Evolutionary conservation across 139 green algal genomes (phyloP), one percentile per base, ranked within the genome.

Genomic region (Volvox africanus): DNA sequence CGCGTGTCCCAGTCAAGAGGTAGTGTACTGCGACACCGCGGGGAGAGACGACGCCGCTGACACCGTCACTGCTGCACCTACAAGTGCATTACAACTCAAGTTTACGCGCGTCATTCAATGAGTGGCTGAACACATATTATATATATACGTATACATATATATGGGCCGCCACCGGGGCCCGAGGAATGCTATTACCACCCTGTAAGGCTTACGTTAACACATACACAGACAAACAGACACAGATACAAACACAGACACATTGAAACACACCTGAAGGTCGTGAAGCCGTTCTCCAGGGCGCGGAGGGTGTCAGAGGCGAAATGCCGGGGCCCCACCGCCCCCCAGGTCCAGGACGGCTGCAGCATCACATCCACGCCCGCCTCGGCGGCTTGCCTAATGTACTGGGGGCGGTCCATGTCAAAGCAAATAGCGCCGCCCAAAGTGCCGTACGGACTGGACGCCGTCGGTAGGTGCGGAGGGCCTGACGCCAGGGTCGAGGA

Each of bases 281-380:
- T 93, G 83, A 93, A 80, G 18, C 93, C 93, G 85, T 92, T 91
- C 87, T 95, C 93, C 28, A 93, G 44, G 28, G 93, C 88, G 5
- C 93, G 83, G 62, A 95, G 75, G 61, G 76, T 37, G 83, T 93
- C 89, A 36, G 37, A 73, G n/a, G 44, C 67, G 17, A 93, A 91
- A 61, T 93, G 86, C 69, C 89, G 22, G 21, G 77, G 83, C 50
- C 91, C 91, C 22, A 95, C 65, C 16, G 91, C 61, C 50, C 93
- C 93, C 93, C 93, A 95, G 65, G 93, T 95, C 88, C 85, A 92
- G 12, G 80, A 90, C 0, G 91, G 91, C 88, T 95, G 93, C 83
- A 95, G 91, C 91, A 95, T 67, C 65, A 95, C 73, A 55, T 91
- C 91, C 22, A 91, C 91, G 32, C 68, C 18, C 9, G 44, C 33